Conservation (phyloP, 2,329 filamentous ascomycete species). For the Pseudohalonectria lignicola region DNA sequence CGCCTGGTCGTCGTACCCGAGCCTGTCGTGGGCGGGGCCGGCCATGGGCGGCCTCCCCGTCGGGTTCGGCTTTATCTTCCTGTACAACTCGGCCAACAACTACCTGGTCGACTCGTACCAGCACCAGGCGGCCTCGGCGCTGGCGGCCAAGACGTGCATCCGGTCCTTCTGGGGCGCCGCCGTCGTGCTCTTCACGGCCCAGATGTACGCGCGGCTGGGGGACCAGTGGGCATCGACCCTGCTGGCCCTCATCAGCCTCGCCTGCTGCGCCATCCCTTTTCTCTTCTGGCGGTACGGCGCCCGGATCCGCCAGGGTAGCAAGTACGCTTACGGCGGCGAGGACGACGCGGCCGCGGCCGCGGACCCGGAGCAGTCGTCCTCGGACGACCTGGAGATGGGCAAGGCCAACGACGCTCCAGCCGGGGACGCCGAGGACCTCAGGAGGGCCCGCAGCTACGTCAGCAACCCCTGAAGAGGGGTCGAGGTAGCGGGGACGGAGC, state of each 20-base stretch:
- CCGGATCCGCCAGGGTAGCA: constrained; percentile 54
- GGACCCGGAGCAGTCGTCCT: constrained; percentile 7
- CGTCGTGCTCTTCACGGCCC: constrained; percentile 67
- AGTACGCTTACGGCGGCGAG: constrained; percentile 60
- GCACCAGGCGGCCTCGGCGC: constrained; percentile 65
- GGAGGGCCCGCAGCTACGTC: constrained; percentile 32
- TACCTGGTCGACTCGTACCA: constrained; percentile 56
- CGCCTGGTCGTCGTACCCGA: constrained; percentile 52
- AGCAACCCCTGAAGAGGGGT: constrained; percentile 27
- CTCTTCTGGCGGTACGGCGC: constrained; percentile 72
- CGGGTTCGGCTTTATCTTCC: constrained; percentile 73
- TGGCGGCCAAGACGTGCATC: constrained; percentile 73
- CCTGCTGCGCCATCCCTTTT: constrained; percentile 74
- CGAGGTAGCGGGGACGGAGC: no score
- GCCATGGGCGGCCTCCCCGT: constrained; percentile 60
- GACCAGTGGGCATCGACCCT: constrained; percentile 68
- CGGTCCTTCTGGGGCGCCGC: constrained; percentile 71
- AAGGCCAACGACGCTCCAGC: constrained; percentile 12
- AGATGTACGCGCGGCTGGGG: constrained; percentile 66
- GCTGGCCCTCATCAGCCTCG: constrained; percentile 62
- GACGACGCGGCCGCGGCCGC: constrained; percentile 22
- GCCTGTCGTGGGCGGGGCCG: constrained; percentile 60
- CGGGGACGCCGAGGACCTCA: constrained; percentile 25
- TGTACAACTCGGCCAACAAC: constrained; percentile 72
- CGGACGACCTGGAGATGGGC: constrained; percentile 26